These are phyloP conservation scores for Leucoagaricus sp. DNA, from an alignment of 1,284 basidiomycete species.

Conservation along the genomic window DNA sequence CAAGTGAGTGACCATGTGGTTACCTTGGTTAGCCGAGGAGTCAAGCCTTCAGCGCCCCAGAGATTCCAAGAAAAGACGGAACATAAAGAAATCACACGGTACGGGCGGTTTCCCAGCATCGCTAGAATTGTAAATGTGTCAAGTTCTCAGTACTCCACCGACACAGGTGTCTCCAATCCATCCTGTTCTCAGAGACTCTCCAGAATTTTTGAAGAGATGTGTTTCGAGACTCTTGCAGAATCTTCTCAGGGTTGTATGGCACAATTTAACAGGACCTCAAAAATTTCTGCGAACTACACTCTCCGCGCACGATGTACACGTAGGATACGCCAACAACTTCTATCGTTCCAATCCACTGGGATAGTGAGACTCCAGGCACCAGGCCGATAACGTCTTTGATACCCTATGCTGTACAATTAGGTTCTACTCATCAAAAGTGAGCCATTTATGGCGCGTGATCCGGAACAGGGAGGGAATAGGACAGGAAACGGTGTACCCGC, in stretches of 20 bases:
- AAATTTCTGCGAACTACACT: slow-evolving; percentile 3
- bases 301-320: slow-evolving; percentile 33
- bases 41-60: slow-evolving; percentile 18
- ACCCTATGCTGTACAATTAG: slow-evolving; percentile 70
- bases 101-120: not conserved
- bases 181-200: too few relatives aligned
- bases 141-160: slow-evolving; percentile 1
- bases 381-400: slow-evolving; percentile 68
- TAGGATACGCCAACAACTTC: slow-evolving; percentile 57
- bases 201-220: too few relatives aligned
- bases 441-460: slow-evolving; percentile 63
- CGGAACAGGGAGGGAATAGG: slow-evolving; percentile 69
- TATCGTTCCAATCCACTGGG: slow-evolving; percentile 65
- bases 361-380: slow-evolving; percentile 63
- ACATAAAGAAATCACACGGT: slow-evolving; percentile 22
- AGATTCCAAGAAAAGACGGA: slow-evolving; percentile 7
- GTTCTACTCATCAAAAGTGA: slow-evolving; percentile 75
- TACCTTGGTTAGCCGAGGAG: slow-evolving; percentile 14
- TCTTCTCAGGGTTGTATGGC: too few relatives aligned
- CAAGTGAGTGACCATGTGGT: slow-evolving; percentile 23
- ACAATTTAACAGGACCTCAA: too few relatives aligned
- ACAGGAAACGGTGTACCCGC: slow-evolving; percentile 67
- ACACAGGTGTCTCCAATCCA: too few relatives aligned
- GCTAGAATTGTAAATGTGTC: not conserved
- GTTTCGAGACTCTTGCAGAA: too few relatives aligned